A percentile compares a stretch with the other conserved stretches of the same genome.
phyloP scores from a whole-genome alignment of 495 filamentous ascomycete genomes.

The Xylaria venustula region DNA sequence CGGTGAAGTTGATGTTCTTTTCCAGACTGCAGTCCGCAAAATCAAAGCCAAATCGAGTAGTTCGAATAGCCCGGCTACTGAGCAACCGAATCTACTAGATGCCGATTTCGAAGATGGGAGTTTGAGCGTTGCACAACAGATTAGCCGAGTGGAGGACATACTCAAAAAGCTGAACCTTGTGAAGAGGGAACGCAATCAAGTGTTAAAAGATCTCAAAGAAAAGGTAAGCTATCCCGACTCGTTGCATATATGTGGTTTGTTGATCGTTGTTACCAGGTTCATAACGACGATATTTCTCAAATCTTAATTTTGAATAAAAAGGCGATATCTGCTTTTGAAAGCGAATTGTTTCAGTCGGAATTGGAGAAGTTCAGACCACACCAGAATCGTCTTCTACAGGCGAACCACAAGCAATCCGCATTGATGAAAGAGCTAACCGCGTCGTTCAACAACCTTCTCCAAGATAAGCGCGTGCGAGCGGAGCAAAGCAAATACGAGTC shows the following conservation, averaged over 20 bases:
- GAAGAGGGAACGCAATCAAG: constrained; percentile 84
- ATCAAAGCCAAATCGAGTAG: constrained; percentile 54
- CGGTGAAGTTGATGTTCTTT: constrained; percentile 85
- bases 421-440: constrained; percentile 93
- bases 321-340: constrained; percentile 83
- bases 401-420: constrained; percentile 88
- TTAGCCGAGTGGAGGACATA: constrained; percentile 83
- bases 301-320: constrained; percentile 98
- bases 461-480: constrained; percentile 89
- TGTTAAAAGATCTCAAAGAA: constrained; percentile 94
- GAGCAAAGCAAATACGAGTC: constrained; percentile 93
- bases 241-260: background rate
- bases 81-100: constrained; percentile 79
- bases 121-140: constrained; percentile 83
- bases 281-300: constrained; percentile 94
- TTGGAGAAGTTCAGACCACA: constrained; percentile 95
- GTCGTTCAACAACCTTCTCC: constrained; percentile 81
- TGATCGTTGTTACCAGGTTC: constrained; percentile 58
- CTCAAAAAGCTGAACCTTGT: constrained; percentile 88
- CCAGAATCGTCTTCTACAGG: constrained; percentile 85
- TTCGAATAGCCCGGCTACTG: constrained; percentile 57
- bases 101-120: constrained; percentile 83
- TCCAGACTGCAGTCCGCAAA: constrained; percentile 74
- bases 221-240: constrained; percentile 60
- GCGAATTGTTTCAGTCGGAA: constrained; percentile 86